Conservation (phyloP, 2,329 filamentous ascomycete genomes). For the Ceratocystis eucalypticola region DNA sequence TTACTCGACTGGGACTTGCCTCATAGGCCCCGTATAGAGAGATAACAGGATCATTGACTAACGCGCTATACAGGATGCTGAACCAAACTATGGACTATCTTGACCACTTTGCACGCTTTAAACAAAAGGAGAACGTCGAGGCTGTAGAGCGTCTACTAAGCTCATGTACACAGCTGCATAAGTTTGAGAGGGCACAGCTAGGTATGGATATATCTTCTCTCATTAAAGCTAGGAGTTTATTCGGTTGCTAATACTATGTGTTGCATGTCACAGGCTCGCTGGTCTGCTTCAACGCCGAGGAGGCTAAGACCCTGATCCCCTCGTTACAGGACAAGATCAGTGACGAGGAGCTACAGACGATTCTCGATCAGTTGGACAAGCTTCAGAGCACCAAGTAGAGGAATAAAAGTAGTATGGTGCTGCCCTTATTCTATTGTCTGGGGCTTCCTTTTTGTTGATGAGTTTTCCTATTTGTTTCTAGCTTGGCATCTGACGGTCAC, state of each 20-base stretch:
- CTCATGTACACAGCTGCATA: constrained; percentile 64
- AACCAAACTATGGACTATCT: constrained; percentile 85
- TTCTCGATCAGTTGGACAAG: constrained; percentile 85
- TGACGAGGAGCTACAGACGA: constrained; percentile 74
- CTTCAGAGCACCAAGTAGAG: constrained; percentile 34
- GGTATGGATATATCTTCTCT: constrained; percentile 38
- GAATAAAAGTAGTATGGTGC: not conserved
- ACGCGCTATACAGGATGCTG: constrained; percentile 45
- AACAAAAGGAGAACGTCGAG: constrained; percentile 86
- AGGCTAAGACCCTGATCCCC: constrained; percentile 91
- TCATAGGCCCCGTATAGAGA: not conserved
- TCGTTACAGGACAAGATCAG: constrained; percentile 78
- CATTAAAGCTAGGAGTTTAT: too few species aligned
- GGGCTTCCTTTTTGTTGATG: not conserved
- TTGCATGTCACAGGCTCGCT: constrained; percentile 52
- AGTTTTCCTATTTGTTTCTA: constrained; percentile 1
- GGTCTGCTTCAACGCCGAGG: constrained; percentile 83
- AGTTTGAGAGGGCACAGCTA: constrained; percentile 87
- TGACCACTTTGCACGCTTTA: constrained; percentile 89
- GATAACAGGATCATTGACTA: not conserved
- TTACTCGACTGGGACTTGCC: not conserved
- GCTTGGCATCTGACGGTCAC: not conserved
- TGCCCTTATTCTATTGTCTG: not conserved
- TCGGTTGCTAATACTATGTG: constrained; percentile 6
- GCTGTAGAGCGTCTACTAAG: constrained; percentile 81